Percentiles rank a stretch among this genome's conserved stretches.
Evolutionary conservation across 208 protist species (phyloP).

Genomic region (Leptomonas pyrrhocoris): DNA sequence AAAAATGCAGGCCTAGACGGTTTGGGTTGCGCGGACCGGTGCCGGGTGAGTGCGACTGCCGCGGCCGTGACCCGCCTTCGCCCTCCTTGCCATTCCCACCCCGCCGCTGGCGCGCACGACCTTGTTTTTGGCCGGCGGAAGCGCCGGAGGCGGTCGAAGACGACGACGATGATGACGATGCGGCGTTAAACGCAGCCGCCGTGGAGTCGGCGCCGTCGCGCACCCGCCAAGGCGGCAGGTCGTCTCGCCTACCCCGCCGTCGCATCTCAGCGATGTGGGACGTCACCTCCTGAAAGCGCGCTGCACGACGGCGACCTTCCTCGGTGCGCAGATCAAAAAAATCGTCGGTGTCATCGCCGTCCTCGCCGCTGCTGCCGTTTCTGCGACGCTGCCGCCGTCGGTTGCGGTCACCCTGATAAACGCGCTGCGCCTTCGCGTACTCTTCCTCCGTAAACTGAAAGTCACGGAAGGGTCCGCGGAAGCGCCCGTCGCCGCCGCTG

Average conservation of each 20-base stretch:
- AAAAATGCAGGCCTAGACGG: constrained; percentile 17
- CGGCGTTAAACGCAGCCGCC: constrained; percentile 8
- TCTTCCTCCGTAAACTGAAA: constrained; percentile 44
- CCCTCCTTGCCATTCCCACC: no score
- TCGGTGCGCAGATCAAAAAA: constrained; percentile 32
- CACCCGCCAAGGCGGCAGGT: constrained; percentile 31
- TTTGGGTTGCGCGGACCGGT: constrained; percentile 7
- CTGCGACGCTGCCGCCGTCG: constrained; percentile 1
- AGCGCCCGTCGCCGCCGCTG: neutral
- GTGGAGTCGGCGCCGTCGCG: neutral
- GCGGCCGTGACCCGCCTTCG: neutral
- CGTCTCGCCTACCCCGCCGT: constrained; percentile 18
- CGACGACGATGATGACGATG: neutral
- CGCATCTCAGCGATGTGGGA: constrained; percentile 24
- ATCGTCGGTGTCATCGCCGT: constrained; percentile 15
- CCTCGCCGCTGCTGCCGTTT: neutral
- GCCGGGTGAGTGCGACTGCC: neutral
- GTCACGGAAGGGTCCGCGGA: constrained; percentile 1
- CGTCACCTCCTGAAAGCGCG: constrained; percentile 11
- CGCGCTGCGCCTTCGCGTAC: constrained; percentile 45
- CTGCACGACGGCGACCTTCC: constrained; percentile 27
- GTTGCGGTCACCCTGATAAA: constrained; percentile 39
- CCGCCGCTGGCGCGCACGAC: neutral
- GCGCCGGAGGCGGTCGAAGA: no score
- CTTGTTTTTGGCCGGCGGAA: no score